Base-by-base conservation (phyloP, 805 yeast species). In the Saccharomyces mikatae region DNA sequence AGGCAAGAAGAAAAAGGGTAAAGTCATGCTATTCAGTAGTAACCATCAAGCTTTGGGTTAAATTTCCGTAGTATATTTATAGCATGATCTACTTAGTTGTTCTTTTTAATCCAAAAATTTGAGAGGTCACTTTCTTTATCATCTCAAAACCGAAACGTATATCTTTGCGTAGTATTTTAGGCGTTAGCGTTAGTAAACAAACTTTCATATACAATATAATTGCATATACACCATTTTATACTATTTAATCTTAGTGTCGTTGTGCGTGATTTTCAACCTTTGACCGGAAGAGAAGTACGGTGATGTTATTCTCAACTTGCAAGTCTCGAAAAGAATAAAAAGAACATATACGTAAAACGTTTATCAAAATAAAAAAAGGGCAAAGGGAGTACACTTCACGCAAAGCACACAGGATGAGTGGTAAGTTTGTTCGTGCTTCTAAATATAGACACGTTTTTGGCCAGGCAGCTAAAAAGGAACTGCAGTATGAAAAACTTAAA, bases 401-500 rank as follows among this genome's bases (percentile, higher is more conserved):
- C 6, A 17, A 36, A 36, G 24, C 24, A 13, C n/a, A 5, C 11
- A 53, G 30, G 61, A 74, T 74, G 66, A 85, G 90, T 73, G 90
- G 90, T 36, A 84, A 87, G 71, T 90, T 91, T 69, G 97, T 94
- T 47, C 87, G 98, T 74, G 96, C 97, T 24, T 92, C 98, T 9
- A 94, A 94, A 70, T 94, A 84, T 69, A 89, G 99, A 68, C 98
- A 94, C 69, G 97, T 94, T 24, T 94, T 80, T 71, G 98, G 98
- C 46, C 97, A 91, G 73, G 82, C 94, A 17, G 76, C 83, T 57
- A 73, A 83, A 75, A 76, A 63, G 56, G 80, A 76, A 56, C 62
- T 74, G 31, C 74, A 74, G 52, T 76, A 73, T 57, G 79, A 75
- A 54, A 76, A 76, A 60, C 61, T 87, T 60, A 84, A 81, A 64